Base-by-base conservation (phyloP, 1,139 yeast genomes). In the Blastobotrys illinoisensis region DNA sequence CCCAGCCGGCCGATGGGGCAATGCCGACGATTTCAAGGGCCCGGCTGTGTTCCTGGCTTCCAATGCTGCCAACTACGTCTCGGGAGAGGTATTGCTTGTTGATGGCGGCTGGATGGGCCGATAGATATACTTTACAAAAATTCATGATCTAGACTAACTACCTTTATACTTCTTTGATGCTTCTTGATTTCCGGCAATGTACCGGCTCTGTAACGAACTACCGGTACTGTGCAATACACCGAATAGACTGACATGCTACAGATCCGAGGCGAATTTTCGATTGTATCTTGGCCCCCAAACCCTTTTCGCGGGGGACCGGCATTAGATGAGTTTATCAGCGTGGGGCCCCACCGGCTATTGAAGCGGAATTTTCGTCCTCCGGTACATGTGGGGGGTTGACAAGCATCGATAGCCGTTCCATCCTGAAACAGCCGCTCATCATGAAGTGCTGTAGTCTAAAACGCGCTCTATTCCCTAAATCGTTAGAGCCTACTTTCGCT, bases 81-180 rank as follows among this genome's bases (percentile, higher is more conserved):
- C 77, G 46, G 86, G 86, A 20, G 81, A 78, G 54, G 72, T 77
- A 48, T 61, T 82, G 23, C 67, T 74, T 51, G 85, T 82, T 40
- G 85, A 80, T 64, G 86, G 86, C 51, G 86, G 86, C 16, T 81
- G 76, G 75, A 69, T 74, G 71, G 77, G 72, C 11, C 68, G 74
- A 45, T 73, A 64, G 59, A 3, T n/a, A 19, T 26, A 46, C 14
- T 14, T 9, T n/a, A 21, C 18, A 13, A 14, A 13, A 20, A 46
- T 21, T 21, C 23, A 44, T 20, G 21, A 23, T 46, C 19, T 46
- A 46, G 24, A 46, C 13, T n/a, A n/a, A n/a, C n/a, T n/a, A n/a
- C n/a, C n/a, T n/a, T n/a, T n/a, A n/a, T n/a, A n/a, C n/a, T n/a
- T n/a, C n/a, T n/a, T n/a, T n/a, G n/a, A n/a, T n/a, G n/a, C n/a